Conservation (phyloP, 768 basidiomycete genomes). For the Clavulina sp. region DNA sequence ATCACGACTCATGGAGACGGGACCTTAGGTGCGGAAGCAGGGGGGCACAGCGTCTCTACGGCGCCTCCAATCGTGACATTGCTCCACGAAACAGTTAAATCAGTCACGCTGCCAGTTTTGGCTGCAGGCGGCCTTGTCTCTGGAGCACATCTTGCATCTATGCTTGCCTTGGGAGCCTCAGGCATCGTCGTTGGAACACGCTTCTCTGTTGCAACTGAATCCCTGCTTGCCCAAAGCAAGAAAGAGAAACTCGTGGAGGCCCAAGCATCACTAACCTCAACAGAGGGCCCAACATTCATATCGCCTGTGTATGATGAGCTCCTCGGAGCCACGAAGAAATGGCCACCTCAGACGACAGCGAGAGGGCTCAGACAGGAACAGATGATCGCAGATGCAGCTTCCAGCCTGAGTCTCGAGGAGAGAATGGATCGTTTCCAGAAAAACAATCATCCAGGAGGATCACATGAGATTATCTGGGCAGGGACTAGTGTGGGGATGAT, state of each 20-base stretch:
- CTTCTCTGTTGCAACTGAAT: constrained; percentile 51
- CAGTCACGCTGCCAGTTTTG: constrained; percentile 26
- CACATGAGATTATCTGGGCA: constrained; percentile 37
- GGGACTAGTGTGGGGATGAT: constrained; percentile 48
- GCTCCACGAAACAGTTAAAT: constrained; percentile 35
- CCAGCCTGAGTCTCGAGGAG: neutral
- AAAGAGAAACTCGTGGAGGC: constrained; percentile 30
- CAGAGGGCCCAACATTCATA: neutral
- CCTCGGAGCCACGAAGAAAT: neutral
- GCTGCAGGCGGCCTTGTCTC: constrained; percentile 59
- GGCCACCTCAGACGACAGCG: neutral
- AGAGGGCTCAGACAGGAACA: neutral
- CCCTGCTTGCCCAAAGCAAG: constrained; percentile 35
- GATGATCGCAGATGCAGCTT: neutral
- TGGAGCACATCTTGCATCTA: constrained; percentile 45
- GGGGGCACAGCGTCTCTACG: constrained; percentile 48
- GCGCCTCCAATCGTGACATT: constrained; percentile 46
- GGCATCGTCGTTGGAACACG: constrained; percentile 61
- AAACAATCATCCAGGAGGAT: neutral
- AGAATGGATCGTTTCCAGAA: neutral
- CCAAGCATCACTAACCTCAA: neutral
- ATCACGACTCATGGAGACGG: neutral
- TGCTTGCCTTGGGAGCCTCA: constrained; percentile 48
- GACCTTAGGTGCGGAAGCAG: constrained; percentile 51
- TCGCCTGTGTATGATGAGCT: neutral